phyloP scores from a whole-genome alignment of 1,139 yeast genomes.

The Candida albicans region DNA sequence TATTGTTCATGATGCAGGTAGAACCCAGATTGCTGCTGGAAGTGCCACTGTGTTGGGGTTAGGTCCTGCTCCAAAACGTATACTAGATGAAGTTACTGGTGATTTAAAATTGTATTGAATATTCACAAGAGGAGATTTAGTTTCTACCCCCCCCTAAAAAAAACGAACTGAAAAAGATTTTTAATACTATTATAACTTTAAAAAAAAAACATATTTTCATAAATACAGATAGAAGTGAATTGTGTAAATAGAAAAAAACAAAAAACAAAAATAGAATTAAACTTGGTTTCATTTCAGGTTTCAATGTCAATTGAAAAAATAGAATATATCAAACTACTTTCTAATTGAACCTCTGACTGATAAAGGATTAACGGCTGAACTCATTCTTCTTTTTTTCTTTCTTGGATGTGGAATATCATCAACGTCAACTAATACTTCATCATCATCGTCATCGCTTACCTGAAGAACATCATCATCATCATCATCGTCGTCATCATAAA shows the following conservation, averaged over 20 bases:
- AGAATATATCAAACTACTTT: slow-evolving; percentile 4
- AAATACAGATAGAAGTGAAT: slow-evolving; percentile 2
- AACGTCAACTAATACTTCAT: slow-evolving; percentile 43
- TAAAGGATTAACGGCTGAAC: slow-evolving; percentile 47
- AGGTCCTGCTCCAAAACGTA: slow-evolving; percentile 94
- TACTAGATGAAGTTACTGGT: slow-evolving; percentile 79
- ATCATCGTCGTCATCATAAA: slow-evolving; percentile 40
- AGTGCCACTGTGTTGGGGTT: slow-evolving; percentile 91
- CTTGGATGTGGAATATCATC: slow-evolving; percentile 27
- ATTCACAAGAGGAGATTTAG: background rate
- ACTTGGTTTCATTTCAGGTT: no score
- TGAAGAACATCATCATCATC: slow-evolving; percentile 40
- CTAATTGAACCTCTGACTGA: slow-evolving; percentile 22
- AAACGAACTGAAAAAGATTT: no score
- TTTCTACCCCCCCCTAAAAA: no score
- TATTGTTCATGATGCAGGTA: slow-evolving; percentile 92
- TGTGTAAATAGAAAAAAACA: background rate
- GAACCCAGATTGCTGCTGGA: slow-evolving; percentile 94
- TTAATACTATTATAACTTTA: background rate
- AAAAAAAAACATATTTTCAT: background rate
- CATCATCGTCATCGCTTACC: slow-evolving; percentile 36
- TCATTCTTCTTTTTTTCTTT: slow-evolving; percentile 40
- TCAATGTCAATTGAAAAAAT: background rate
- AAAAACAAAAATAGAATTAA: no score
- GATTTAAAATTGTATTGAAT: slow-evolving; percentile 68